A percentile compares a stretch with the other conserved stretches of the same genome.
phyloP scores from a whole-genome alignment of 1,284 basidiomycete genomes.

The Agroathelia rolfsii region DNA sequence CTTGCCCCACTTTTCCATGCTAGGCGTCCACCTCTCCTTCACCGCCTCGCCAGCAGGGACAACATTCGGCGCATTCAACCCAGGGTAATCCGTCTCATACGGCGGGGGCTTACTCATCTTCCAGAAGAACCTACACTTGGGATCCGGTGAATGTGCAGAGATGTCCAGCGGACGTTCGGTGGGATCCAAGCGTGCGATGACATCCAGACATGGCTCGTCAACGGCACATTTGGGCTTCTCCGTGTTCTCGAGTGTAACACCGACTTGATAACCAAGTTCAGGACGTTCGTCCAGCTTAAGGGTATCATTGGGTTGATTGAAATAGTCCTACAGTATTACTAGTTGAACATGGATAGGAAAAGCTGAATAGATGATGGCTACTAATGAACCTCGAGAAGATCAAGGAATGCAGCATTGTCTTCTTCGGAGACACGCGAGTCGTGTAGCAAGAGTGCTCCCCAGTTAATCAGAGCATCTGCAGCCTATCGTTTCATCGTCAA shows the following conservation, averaged over 20 bases:
- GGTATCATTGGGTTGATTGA: slow-evolving; percentile 53
- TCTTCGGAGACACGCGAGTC: slow-evolving; percentile 78
- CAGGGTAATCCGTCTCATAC: slow-evolving; percentile 68
- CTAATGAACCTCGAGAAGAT: slow-evolving; percentile 75
- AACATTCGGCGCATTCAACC: slow-evolving; percentile 71
- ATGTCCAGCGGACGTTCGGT: slow-evolving; percentile 78
- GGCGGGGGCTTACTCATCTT: slow-evolving; percentile 73
- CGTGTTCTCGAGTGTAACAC: slow-evolving; percentile 86
- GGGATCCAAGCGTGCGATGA: slow-evolving; percentile 66
- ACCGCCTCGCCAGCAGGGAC: slow-evolving; percentile 53
- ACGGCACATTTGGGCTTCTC: slow-evolving; percentile 85
- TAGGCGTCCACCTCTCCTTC: slow-evolving; percentile 48
- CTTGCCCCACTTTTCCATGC: slow-evolving; percentile 76
- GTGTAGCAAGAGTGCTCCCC: slow-evolving; percentile 73
- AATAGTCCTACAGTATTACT: too few relatives aligned
- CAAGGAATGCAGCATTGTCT: slow-evolving; percentile 72
- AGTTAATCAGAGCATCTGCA: slow-evolving; percentile 70
- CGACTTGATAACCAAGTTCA: slow-evolving; percentile 70
- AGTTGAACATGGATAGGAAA: too few relatives aligned
- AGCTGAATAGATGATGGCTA: too few relatives aligned
- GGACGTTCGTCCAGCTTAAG: slow-evolving; percentile 73
- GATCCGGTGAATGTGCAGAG: slow-evolving; percentile 69
- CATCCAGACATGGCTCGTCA: slow-evolving; percentile 60
- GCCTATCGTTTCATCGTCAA: too few relatives aligned
- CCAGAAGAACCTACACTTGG: slow-evolving; percentile 91